A percentile compares a stretch with the other conserved stretches of the same genome.
These are phyloP conservation scores for Canariomyces notabilis DNA, from an alignment of 2,329 filamentous ascomycete species.

Conservation along the genomic window DNA sequence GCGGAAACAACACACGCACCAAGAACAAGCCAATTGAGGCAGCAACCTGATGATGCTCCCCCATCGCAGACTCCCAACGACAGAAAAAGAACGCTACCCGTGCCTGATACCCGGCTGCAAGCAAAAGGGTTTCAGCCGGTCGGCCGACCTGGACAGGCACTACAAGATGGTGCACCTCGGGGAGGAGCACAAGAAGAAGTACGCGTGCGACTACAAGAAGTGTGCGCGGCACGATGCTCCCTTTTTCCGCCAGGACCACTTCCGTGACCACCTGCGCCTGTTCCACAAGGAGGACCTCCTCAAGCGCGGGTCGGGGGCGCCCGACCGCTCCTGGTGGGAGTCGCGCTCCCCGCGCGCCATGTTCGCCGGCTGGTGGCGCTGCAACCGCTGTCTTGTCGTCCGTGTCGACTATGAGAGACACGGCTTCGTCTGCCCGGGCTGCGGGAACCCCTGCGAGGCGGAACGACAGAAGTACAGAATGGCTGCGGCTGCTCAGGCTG, in stretches of 20 bases:
- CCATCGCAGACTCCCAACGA: not conserved
- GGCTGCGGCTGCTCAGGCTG: not conserved
- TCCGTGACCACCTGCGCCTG: slow-evolving; percentile 51
- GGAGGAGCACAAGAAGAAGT: slow-evolving; percentile 38
- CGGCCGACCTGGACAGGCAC: slow-evolving; percentile 52
- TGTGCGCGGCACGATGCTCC: slow-evolving; percentile 42
- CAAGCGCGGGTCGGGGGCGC: slow-evolving; percentile 38
- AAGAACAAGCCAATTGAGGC: too few species aligned
- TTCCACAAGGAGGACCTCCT: slow-evolving; percentile 52
- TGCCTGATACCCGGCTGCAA: slow-evolving; percentile 41
- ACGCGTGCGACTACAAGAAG: slow-evolving; percentile 47
- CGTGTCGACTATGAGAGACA: slow-evolving; percentile 38
- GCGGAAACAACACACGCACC: too few species aligned
- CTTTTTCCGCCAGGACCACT: slow-evolving; percentile 53
- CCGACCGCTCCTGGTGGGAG: slow-evolving; percentile 22
- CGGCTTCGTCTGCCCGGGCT: slow-evolving; percentile 43
- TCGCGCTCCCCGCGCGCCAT: slow-evolving; percentile 23
- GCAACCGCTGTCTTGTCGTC: slow-evolving; percentile 44
- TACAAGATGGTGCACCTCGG: slow-evolving; percentile 44
- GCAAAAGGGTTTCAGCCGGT: slow-evolving; percentile 44
- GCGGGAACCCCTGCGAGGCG: slow-evolving; percentile 42
- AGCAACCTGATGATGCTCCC: too few species aligned
- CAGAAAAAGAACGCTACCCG: slow-evolving; percentile 23
- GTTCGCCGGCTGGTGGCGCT: slow-evolving; percentile 47
- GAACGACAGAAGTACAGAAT: slow-evolving; percentile 15